phyloP scores from a whole-genome alignment of 148 eudicot genomes.

The Simmondsia chinensis region DNA sequence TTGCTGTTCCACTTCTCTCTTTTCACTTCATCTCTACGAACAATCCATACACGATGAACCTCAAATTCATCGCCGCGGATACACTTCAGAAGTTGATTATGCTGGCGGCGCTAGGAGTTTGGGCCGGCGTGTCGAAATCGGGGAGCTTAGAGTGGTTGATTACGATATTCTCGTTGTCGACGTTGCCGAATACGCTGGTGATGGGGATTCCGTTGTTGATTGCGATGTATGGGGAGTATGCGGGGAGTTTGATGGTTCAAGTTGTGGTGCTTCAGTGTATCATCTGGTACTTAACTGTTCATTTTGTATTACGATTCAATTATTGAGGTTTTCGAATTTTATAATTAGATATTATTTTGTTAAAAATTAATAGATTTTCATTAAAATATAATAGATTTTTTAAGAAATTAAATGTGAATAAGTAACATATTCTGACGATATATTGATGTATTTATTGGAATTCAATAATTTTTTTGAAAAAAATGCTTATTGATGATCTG shows the following conservation, averaged over 20 bases:
- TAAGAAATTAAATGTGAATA: too few relatives aligned
- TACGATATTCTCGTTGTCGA: constrained; percentile 57
- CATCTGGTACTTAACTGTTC: too few relatives aligned
- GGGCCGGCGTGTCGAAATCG: constrained; percentile 46
- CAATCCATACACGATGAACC: constrained; percentile 57
- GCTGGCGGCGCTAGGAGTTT: constrained; percentile 27
- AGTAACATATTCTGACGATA: too few relatives aligned
- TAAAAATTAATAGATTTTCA: too few relatives aligned
- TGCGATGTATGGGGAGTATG: constrained; percentile 60
- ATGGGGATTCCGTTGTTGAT: constrained; percentile 73
- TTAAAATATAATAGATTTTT: too few relatives aligned
- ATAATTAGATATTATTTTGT: too few relatives aligned
- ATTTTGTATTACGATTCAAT: too few relatives aligned
- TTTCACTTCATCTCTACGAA: constrained; percentile 77
- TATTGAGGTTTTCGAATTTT: too few relatives aligned
- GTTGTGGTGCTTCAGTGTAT: constrained; percentile 70
- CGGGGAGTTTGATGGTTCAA: constrained; percentile 64
- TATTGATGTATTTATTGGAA: too few relatives aligned
- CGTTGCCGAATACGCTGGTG: constrained; percentile 67
- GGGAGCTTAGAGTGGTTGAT: constrained; percentile 71
- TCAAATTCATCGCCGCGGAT: constrained; percentile 64
- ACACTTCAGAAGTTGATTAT: constrained; percentile 61
- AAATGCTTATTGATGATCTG: too few relatives aligned
- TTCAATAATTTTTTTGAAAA: too few relatives aligned
- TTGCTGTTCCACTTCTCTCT: constrained; percentile 63